These are phyloP conservation scores for Filobasidium uniguttulatum DNA, from an alignment of 1,284 basidiomycete genomes.

Conservation along the genomic window DNA sequence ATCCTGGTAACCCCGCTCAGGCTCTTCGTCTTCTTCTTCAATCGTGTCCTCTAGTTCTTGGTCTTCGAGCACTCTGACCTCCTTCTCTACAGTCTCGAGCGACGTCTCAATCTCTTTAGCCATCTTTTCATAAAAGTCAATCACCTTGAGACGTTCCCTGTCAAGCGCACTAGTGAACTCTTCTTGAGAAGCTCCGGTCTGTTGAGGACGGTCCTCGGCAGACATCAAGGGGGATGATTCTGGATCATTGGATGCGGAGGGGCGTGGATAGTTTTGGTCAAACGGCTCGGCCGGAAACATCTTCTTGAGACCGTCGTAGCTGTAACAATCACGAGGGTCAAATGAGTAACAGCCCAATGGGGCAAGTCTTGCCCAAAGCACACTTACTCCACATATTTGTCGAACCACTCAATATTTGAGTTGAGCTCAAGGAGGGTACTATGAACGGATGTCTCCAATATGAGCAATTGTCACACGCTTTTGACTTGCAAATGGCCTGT, in stretches of 20 bases:
- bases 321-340: no score
- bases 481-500: background rate
- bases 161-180: constrained; percentile 71
- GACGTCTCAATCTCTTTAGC: constrained; percentile 57
- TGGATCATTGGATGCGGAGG: constrained; percentile 54
- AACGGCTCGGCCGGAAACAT: constrained; percentile 38
- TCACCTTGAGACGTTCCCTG: constrained; percentile 70
- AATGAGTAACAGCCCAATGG: background rate
- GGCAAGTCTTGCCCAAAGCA: no score
- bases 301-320: constrained; percentile 78
- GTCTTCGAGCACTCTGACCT: constrained; percentile 53
- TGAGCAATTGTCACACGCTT: background rate
- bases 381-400: constrained; percentile 62
- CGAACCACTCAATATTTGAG: constrained; percentile 86
- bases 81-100: constrained; percentile 50
- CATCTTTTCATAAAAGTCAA: constrained; percentile 63
- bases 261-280: constrained; percentile 27
- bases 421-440: constrained; percentile 77
- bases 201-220: constrained; percentile 32
- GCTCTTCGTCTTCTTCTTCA: constrained; percentile 44
- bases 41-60: constrained; percentile 45
- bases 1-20: constrained; percentile 30
- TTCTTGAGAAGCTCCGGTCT: constrained; percentile 41
- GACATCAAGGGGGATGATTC: constrained; percentile 42
- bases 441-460: constrained; percentile 14